Evolutionary conservation across 2,329 filamentous ascomycete genomes (phyloP), one percentile per base, ranked within the genome.

Genomic region (Colletotrichum paranaense): DNA sequence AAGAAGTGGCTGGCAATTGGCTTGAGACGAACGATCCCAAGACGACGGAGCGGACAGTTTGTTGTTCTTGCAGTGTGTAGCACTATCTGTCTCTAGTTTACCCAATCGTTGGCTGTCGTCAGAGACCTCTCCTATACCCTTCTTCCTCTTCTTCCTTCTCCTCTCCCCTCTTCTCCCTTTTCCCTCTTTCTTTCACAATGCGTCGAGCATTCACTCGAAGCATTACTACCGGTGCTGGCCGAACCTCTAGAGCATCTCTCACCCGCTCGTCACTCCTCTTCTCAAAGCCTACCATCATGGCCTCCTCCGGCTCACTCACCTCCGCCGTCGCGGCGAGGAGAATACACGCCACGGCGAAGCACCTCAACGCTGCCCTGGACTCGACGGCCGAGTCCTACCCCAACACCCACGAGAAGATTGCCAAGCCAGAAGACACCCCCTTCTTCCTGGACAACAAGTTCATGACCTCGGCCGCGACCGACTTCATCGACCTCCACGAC

Each of bases 361-460:
- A 90, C 76, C 85, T 91, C 86, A 85, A 77, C 85, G 85, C 85
- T 59, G 86, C 86, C 19, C 83, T 91, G 66, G 85, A 87, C 56
- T 90, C 88, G 68, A 89, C 87, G 24, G 85, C 89, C 12, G 88
- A 87, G 59, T 88, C 84, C 81, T 96, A 92, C 82, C 93, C 92
- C 30, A 92, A 87, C 67, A 91, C 88, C 26, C 94, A 97, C 85
- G 92, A 93, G 67, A 91, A 91, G 84, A 91, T 95, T 78, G 79
- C 88, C 77, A 83, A 89, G 72, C 91, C 93, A 49, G 84, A 88
- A 78, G 90, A 95, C 81, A 96, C 94, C 16, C 92, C 91, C 32
- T 95, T 93, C 86, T 97, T 97, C 82, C 81, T 97, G 77, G 90
- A 97, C 87, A 97, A 97, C 85, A 85, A 93, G 81, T 95, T 96